Evolutionary conservation across 2,329 filamentous ascomycete genomes (phyloP), one percentile per base, ranked within the genome.

Genomic region (Fusarium dlaminii): DNA sequence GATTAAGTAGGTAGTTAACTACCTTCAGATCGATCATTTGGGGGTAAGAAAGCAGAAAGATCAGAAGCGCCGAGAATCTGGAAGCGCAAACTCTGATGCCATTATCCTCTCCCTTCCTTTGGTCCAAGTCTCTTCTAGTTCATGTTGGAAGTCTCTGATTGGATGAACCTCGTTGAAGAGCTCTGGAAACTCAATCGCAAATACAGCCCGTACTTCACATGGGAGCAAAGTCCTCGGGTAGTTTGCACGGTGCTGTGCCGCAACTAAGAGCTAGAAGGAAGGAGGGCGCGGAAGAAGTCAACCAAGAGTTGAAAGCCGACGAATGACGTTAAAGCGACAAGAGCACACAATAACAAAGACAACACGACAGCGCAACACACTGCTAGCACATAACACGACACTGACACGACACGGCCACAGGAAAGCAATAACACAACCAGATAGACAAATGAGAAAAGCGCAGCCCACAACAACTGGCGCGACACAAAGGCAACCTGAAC

Each of bases 191-290:
- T 70, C 51, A 69, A 69, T 58, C 43, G 67, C 43, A 65, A 52
- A 52, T 37, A 27, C 32, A 36, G 49, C 32, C 32, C 32, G 32
- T 57, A n/a, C 57, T 27, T 60, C 52, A 36, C 51, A 39, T 48
- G 49, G 34, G 45, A 70, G 30, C 39, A 63, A 65, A 70, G 66
- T 72, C 76, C 72, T 62, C 63, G 62, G 74, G 74, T 72, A 51
- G 39, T 66, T 69, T 66, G 52, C 74, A 75, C 72, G 74, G 70
- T 77, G 59, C 75, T 73, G 75, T 76, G 75, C 73, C 75, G 73
- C 71, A 76, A 66, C 59, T 73, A 73, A 63, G 58, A 58, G 58
- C 62, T 65, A 68, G 61, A 67, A 71, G 70, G 71, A 73, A 71
- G 71, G 70, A 70, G 73, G 71, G 72, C 59, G 69, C 46, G 66